Conservation (phyloP, 768 basidiomycete species). For the Lactifluus subvellereus region DNA sequence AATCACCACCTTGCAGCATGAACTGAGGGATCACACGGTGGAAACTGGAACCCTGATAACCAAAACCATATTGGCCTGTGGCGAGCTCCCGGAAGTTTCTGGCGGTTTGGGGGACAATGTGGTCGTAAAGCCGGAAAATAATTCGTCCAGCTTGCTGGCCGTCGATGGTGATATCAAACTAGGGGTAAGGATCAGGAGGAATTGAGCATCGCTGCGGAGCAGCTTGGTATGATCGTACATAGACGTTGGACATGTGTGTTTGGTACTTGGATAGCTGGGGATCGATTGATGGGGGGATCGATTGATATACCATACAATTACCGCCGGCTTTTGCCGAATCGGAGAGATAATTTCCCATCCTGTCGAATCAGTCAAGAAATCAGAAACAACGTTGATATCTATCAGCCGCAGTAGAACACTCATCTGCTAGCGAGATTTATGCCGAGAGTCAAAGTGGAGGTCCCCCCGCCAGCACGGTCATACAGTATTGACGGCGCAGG, state of each 20-base stretch:
- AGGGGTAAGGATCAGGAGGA: neutral
- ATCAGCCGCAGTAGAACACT: too few species aligned
- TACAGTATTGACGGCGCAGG: too few species aligned
- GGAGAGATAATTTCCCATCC: slow-evolving; percentile 10
- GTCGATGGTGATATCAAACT: slow-evolving; percentile 66
- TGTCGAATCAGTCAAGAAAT: neutral
- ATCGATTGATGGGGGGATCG: slow-evolving; percentile 12
- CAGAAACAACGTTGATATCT: too few species aligned
- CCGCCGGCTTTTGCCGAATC: slow-evolving; percentile 19
- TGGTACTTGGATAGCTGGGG: slow-evolving; percentile 13
- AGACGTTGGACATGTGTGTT: slow-evolving; percentile 37
- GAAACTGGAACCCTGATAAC: slow-evolving; percentile 67
- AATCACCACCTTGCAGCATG: slow-evolving; percentile 92
- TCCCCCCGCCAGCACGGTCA: too few species aligned
- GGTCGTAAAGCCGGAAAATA: slow-evolving; percentile 82
- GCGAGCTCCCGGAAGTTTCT: slow-evolving; percentile 87
- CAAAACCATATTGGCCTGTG: slow-evolving; percentile 66
- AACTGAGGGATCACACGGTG: slow-evolving; percentile 82
- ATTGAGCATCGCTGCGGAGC: neutral
- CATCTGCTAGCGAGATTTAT: too few species aligned
- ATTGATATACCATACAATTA: slow-evolving; percentile 20
- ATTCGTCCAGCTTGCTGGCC: slow-evolving; percentile 46
- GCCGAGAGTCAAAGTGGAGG: too few species aligned
- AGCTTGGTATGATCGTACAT: slow-evolving; percentile 29
- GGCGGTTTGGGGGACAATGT: slow-evolving; percentile 66